Evolutionary conservation across 352 stramenopile species (phyloP), one percentile per base, ranked within the genome.

Genomic region (Phytopythium mirpurense): DNA sequence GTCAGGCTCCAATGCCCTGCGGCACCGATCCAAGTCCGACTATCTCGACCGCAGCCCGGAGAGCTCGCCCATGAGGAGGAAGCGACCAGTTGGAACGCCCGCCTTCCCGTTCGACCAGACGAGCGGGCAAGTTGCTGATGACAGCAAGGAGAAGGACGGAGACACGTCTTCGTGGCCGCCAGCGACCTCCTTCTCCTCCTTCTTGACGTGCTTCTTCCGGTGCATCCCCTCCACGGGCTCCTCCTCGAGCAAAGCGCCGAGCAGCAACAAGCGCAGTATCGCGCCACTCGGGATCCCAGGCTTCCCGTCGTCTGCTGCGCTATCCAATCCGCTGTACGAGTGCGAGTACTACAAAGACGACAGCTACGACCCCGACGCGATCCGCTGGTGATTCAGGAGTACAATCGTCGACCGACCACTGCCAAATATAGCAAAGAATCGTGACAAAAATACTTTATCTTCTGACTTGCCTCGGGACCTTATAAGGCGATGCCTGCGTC

Each of bases 31-130:
- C 16, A 44, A 63, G 26, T 60, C 64, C 3, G 68, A 80, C 38
- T 80, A 72, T n/a, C 66, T 81, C 21, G 72, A 86, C 19, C 60
- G 64, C 18, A 87, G 76, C 48, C 81, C 81, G 0, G 81, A 91
- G 51, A 84, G 75, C 48, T 91, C 78, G 11, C 78, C 80, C 0
- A 86, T 89, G 68, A 63, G 79, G n/a, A 67, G 71, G 41, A 77
- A 76, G 31, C 56, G 43, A 31, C 18, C 27, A 0, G 10, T 6
- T 8, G 56, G 53, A 2, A 50, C 57, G 16, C 15, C 26, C 2
- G 41, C 57, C 0, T 67, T 67, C 9, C 36, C 61, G 3, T 82
- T 83, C 26, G 66, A 74, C 27, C 65, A 65, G 8, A n/a, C 63
- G 8, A 60, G 63, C 11, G 24, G 27, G 1, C n/a, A 26, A 37